Evolutionary conservation across 129 eudicot genomes (phyloP).

Genomic region (Artemisia tridentata): DNA sequence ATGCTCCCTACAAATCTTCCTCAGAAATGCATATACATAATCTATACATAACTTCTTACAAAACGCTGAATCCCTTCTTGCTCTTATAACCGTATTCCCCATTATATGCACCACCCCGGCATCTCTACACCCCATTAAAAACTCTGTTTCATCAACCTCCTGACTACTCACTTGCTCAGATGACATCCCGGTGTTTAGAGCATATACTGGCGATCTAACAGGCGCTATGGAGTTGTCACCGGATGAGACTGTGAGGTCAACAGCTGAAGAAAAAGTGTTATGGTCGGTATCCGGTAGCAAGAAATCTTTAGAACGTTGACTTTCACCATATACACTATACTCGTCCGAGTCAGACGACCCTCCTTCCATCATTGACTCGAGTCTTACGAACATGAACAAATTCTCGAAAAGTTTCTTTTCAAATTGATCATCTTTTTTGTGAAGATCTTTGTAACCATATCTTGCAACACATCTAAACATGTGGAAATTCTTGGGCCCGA

Average conservation of each 20-base stretch:
- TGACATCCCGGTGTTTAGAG: constrained; percentile 29
- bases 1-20: constrained; percentile 95
- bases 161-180: constrained; percentile 61
- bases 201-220: constrained; percentile 41
- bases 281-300: constrained; percentile 31
- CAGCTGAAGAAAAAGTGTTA: constrained; percentile 35
- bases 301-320: constrained; percentile 43
- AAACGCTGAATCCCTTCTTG: constrained; percentile 64
- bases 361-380: constrained; percentile 98
- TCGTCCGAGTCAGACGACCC: constrained; percentile 89
- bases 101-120: constrained; percentile 94
- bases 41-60: constrained; percentile 67
- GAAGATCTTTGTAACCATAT: constrained; percentile 92
- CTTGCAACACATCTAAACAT: constrained; percentile 96
- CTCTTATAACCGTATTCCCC: constrained; percentile 81
- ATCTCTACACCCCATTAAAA: constrained; percentile 64
- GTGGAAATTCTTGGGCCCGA: constrained; percentile 87
- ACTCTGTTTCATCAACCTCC: constrained; percentile 73
- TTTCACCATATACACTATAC: constrained; percentile 67
- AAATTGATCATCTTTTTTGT: constrained; percentile 82
- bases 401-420: constrained; percentile 78
- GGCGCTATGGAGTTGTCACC: constrained; percentile 67
- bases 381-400: constrained; percentile 69
- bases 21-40: constrained; percentile 76
- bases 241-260: constrained; percentile 56